phyloP scores from a whole-genome alignment of 768 basidiomycete genomes.

The Sistotremastrum suecicum region DNA sequence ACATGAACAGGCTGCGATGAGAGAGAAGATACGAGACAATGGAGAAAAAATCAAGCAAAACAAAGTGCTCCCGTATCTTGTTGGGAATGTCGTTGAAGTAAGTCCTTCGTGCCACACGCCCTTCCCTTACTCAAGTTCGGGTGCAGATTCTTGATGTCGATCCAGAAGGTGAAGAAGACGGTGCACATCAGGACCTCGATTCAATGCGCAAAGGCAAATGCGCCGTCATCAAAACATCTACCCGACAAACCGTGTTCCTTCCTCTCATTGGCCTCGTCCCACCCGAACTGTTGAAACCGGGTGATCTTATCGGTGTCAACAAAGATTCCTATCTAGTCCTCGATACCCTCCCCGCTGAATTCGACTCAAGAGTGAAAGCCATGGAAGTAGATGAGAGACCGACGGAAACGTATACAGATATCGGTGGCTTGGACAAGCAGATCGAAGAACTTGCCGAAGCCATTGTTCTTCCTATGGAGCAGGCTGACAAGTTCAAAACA shows the following conservation, averaged over 20 bases:
- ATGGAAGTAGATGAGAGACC: slow-evolving; percentile 99
- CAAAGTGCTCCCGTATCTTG: slow-evolving; percentile 95
- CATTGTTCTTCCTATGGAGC: slow-evolving; percentile 96
- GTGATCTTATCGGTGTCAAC: slow-evolving; percentile 96
- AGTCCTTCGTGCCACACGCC: slow-evolving; percentile 10
- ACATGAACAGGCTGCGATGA: slow-evolving; percentile 93
- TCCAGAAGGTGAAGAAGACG: slow-evolving; percentile 85
- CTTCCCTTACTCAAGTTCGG: slow-evolving; percentile 1
- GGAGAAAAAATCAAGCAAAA: slow-evolving; percentile 99
- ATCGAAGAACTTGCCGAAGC: slow-evolving; percentile 98
- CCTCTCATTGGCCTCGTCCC: slow-evolving; percentile 97
- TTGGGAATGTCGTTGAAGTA: slow-evolving; percentile 96
- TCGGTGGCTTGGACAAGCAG: slow-evolving; percentile 98
- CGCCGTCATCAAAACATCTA: slow-evolving; percentile 94
- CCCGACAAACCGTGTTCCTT: slow-evolving; percentile 95
- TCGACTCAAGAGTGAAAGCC: slow-evolving; percentile 95
- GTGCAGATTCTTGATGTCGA: slow-evolving; percentile 87
- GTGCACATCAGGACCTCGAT: slow-evolving; percentile 90
- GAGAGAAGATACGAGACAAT: slow-evolving; percentile 97
- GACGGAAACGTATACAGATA: slow-evolving; percentile 93
- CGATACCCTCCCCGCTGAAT: slow-evolving; percentile 92
- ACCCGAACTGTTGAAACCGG: slow-evolving; percentile 75
- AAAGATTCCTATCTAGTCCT: slow-evolving; percentile 97
- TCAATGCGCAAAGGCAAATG: slow-evolving; percentile 97
- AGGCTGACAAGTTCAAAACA: slow-evolving; percentile 96